Evolutionary conservation across 495 filamentous ascomycete species (phyloP).

Genomic region (Chlorociboria aeruginascens): DNA sequence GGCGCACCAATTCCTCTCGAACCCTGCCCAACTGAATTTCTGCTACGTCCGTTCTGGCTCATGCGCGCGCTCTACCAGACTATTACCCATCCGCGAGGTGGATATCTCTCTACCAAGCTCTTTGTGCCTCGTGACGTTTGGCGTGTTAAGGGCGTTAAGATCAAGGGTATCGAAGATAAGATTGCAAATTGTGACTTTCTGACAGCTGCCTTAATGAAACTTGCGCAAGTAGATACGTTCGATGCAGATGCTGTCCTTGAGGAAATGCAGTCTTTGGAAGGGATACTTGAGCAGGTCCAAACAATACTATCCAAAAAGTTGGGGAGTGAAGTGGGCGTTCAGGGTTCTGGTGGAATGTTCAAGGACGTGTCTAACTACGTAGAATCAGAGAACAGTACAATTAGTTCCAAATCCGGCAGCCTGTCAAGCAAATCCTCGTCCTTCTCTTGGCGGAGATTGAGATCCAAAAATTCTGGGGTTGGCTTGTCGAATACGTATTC

Average conservation of each 20-base stretch:
- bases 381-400: slow-evolving; percentile 27
- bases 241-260: slow-evolving; percentile 87
- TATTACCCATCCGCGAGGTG: slow-evolving; percentile 78
- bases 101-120: slow-evolving; percentile 79
- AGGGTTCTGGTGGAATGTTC: slow-evolving; percentile 54
- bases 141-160: slow-evolving; percentile 85
- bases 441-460: slow-evolving; percentile 74
- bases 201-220: slow-evolving; percentile 76
- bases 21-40: slow-evolving; percentile 76
- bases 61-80: slow-evolving; percentile 91
- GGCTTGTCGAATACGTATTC: slow-evolving; percentile 34
- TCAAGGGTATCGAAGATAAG: slow-evolving; percentile 87
- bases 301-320: slow-evolving; percentile 65
- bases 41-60: slow-evolving; percentile 90
- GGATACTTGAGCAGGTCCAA: slow-evolving; percentile 77
- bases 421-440: slow-evolving; percentile 54
- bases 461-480: slow-evolving; percentile 73
- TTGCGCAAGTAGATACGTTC: slow-evolving; percentile 71
- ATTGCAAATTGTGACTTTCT: slow-evolving; percentile 86
- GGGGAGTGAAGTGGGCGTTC: slow-evolving; percentile 79
- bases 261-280: slow-evolving; percentile 90
- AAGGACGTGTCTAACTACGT: slow-evolving; percentile 42
- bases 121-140: slow-evolving; percentile 90
- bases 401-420: slow-evolving; percentile 40
- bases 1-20: slow-evolving; percentile 67